Percentiles rank a stretch among this genome's conserved stretches.
Conservation (phyloP, 768 basidiomycete species). For the Collybia nuda region DNA sequence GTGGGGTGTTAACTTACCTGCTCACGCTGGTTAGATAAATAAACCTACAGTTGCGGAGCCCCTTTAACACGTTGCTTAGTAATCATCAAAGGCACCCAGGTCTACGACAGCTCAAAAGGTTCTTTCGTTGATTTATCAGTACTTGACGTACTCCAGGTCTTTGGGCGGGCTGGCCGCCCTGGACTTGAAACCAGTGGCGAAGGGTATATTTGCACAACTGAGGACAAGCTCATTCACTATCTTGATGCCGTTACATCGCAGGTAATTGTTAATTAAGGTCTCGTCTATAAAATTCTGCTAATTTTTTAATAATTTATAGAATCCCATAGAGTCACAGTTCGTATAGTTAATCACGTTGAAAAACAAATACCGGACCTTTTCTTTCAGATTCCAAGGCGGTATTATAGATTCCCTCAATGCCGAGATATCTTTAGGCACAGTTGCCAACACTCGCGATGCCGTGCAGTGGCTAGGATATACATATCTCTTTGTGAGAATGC, state of each 20-base stretch:
- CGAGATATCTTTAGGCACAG: slow-evolving; percentile 93
- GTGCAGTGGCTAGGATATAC: slow-evolving; percentile 97
- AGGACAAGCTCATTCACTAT: slow-evolving; percentile 91
- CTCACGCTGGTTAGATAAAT: slow-evolving; percentile 75
- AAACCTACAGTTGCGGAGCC: neutral
- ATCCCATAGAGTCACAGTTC: slow-evolving; percentile 95
- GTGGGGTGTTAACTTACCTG: slow-evolving; percentile 99
- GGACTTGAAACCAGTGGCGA: slow-evolving; percentile 90
- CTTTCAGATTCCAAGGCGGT: slow-evolving; percentile 69
- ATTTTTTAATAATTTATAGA: slow-evolving; percentile 38
- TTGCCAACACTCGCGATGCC: slow-evolving; percentile 81
- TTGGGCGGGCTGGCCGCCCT: slow-evolving; percentile 92
- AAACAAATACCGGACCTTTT: slow-evolving; percentile 8
- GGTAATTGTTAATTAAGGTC: slow-evolving; percentile 38
- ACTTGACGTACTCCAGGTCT: slow-evolving; percentile 95
- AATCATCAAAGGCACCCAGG: slow-evolving; percentile 95
- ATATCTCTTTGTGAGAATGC: slow-evolving; percentile 94
- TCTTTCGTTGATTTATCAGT: slow-evolving; percentile 91
- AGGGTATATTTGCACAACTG: slow-evolving; percentile 94
- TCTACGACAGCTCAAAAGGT: slow-evolving; percentile 91
- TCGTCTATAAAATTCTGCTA: neutral
- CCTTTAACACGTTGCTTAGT: slow-evolving; percentile 42
- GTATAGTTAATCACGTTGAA: slow-evolving; percentile 17
- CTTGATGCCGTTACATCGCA: slow-evolving; percentile 86
- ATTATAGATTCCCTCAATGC: slow-evolving; percentile 93